These are phyloP conservation scores for Acer campestre DNA, from an alignment of 345 rosid genomes.

Conservation along the genomic window DNA sequence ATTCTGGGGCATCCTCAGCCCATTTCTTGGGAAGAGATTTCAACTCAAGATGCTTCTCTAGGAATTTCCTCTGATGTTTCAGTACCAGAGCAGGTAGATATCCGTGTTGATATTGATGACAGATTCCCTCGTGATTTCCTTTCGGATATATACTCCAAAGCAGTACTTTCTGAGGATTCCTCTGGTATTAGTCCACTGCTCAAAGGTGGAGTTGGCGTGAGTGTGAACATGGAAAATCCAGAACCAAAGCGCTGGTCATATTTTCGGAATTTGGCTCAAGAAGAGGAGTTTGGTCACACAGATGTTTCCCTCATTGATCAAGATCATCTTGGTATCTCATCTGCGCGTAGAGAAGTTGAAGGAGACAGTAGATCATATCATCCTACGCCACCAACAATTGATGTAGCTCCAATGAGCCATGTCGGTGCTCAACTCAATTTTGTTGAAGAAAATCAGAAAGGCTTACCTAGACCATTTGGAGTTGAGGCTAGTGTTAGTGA, in stretches of 20 bases:
- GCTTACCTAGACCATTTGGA: slow-evolving; percentile 32
- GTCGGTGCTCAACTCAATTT: slow-evolving; percentile 45
- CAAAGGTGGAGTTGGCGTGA: slow-evolving; percentile 66
- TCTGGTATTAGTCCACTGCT: slow-evolving; percentile 39
- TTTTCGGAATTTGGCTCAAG: slow-evolving; percentile 84
- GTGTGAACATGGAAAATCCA: slow-evolving; percentile 69
- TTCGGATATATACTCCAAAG: slow-evolving; percentile 71
- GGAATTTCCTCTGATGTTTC: slow-evolving; percentile 37
- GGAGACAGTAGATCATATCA: slow-evolving; percentile 39
- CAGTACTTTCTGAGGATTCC: slow-evolving; percentile 55
- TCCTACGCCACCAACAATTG: slow-evolving; percentile 39
- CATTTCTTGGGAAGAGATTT: slow-evolving; percentile 25
- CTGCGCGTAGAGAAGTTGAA: slow-evolving; percentile 34
- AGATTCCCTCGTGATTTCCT: slow-evolving; percentile 82
- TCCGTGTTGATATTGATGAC: slow-evolving; percentile 79
- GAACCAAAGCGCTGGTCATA: slow-evolving; percentile 87
- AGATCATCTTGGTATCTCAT: slow-evolving; percentile 44
- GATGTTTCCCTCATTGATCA: slow-evolving; percentile 63
- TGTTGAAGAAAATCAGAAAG: slow-evolving; percentile 43
- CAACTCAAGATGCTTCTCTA: slow-evolving; percentile 34
- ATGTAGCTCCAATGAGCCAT: slow-evolving; percentile 38
- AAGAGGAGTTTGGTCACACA: slow-evolving; percentile 52
- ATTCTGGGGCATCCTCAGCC: slow-evolving; percentile 19
- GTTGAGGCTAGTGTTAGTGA: slow-evolving; percentile 40
- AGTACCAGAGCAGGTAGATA: slow-evolving; percentile 50